Conservation (phyloP, 495 filamentous ascomycete species). For the Penicillium turbatum region DNA sequence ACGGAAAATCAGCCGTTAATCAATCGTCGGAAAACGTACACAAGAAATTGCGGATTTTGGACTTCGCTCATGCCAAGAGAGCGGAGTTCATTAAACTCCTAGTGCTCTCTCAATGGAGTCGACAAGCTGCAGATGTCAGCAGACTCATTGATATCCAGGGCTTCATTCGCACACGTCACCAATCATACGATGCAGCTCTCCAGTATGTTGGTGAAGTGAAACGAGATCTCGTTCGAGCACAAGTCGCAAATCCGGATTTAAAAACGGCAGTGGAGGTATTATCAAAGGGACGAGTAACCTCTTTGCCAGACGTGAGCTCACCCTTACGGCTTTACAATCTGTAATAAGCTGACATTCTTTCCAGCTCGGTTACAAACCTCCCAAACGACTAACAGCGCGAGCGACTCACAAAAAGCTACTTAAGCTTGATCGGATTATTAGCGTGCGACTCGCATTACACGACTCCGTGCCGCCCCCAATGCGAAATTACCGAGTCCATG, state of each 20-base stretch:
- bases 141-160: conserved; percentile 78
- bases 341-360: conserved; percentile 24
- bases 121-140: conserved; percentile 68
- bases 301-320: conserved; percentile 68
- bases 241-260: conserved; percentile 83
- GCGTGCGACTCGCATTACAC: conserved; percentile 72
- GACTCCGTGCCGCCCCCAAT: conserved; percentile 70
- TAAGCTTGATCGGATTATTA: conserved; percentile 77
- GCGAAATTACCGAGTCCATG: conserved; percentile 64
- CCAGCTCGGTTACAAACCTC: conserved; percentile 74
- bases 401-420: conserved; percentile 64
- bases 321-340: background rate
- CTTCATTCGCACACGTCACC: conserved; percentile 60
- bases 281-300: conserved; percentile 64
- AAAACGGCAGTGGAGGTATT: conserved; percentile 83
- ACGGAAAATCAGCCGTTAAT: conserved; percentile 54
- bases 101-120: conserved; percentile 83
- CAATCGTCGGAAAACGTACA: conserved; percentile 61
- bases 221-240: conserved; percentile 54
- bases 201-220: conserved; percentile 65
- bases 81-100: conserved; percentile 84
- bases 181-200: conserved; percentile 52
- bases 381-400: conserved; percentile 60
- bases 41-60: conserved; percentile 74
- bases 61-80: conserved; percentile 62